Conservation (phyloP, 179 eudicot species). For the Spergularia azorica region DNA sequence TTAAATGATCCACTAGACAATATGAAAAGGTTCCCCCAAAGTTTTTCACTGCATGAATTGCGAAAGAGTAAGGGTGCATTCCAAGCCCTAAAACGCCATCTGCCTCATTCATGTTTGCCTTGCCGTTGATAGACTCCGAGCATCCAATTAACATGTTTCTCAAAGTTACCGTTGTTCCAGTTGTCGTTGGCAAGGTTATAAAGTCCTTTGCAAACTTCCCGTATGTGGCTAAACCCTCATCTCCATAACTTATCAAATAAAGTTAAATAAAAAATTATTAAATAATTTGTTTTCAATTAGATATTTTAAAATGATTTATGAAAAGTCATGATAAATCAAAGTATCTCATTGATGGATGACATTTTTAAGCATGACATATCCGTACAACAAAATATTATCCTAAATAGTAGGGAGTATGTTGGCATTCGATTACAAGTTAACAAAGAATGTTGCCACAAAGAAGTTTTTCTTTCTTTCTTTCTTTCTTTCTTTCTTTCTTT, state of each 20-base stretch:
- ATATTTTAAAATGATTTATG: no score
- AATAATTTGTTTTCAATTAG: no score
- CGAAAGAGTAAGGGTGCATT: constrained; percentile 38
- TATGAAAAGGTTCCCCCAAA: constrained; percentile 48
- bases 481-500: no score
- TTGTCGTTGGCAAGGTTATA: constrained; percentile 31
- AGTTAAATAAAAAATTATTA: no score
- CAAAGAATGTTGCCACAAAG: no score
- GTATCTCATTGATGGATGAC: no score
- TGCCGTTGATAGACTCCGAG: constrained; percentile 29
- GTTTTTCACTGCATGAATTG: constrained; percentile 28
- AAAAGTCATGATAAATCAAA: no score
- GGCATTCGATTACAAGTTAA: no score
- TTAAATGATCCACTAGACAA: constrained; percentile 52
- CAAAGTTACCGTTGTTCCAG: constrained; percentile 25
- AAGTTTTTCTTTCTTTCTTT: no score
- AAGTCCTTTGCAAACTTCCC: constrained; percentile 46
- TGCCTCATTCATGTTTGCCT: constrained; percentile 20
- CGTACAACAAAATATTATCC: no score
- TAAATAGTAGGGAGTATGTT: no score
- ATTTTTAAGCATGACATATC: no score
- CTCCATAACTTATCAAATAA: constrained; percentile 25
- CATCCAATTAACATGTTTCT: constrained; percentile 42
- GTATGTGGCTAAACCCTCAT: constrained; percentile 18
- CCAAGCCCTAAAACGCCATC: constrained; percentile 55